Conservation (phyloP, 2,329 filamentous ascomycete species). For the Fusarium sp. region DNA sequence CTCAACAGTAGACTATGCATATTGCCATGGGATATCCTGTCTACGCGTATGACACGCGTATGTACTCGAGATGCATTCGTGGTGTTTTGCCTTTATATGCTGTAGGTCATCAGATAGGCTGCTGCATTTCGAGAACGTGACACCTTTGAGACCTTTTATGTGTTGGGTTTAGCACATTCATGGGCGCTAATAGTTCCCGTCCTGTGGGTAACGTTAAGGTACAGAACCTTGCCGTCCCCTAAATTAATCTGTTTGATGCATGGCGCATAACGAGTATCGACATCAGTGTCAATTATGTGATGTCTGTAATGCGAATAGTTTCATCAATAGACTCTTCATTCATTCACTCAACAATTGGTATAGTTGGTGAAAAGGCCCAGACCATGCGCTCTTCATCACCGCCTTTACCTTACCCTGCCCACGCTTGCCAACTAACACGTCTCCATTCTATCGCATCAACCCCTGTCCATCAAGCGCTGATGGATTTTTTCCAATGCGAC, state of each 20-base stretch:
- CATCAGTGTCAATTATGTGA: not conserved
- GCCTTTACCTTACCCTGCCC: constrained; percentile 6
- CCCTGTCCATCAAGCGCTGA: constrained; percentile 32
- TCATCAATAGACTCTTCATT: not conserved
- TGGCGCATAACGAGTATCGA: not conserved
- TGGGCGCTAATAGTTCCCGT: constrained; percentile 30
- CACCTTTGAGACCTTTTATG: constrained; percentile 3
- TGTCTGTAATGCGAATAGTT: not conserved
- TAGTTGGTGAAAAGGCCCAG: not conserved
- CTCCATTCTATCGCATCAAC: constrained; percentile 33
- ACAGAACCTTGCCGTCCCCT: not conserved
- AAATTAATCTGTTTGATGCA: constrained; percentile 12
- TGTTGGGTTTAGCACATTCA: constrained; percentile 18
- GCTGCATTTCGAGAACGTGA: constrained; percentile 7
- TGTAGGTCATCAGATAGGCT: not conserved
- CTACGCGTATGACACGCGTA: constrained; percentile 29
- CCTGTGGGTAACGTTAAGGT: constrained; percentile 13
- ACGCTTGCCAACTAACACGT: constrained; percentile 22
- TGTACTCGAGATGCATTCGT: not conserved
- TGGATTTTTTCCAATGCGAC: constrained; percentile 25
- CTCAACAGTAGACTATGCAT: constrained; percentile 12
- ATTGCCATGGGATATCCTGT: constrained; percentile 13
- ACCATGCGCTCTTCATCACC: constrained; percentile 27
- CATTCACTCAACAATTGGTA: not conserved
- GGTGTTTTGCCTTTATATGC: constrained; percentile 1